These are phyloP conservation scores for Leccinum barrowsii DNA, from an alignment of 768 basidiomycete species.

Conservation along the genomic window DNA sequence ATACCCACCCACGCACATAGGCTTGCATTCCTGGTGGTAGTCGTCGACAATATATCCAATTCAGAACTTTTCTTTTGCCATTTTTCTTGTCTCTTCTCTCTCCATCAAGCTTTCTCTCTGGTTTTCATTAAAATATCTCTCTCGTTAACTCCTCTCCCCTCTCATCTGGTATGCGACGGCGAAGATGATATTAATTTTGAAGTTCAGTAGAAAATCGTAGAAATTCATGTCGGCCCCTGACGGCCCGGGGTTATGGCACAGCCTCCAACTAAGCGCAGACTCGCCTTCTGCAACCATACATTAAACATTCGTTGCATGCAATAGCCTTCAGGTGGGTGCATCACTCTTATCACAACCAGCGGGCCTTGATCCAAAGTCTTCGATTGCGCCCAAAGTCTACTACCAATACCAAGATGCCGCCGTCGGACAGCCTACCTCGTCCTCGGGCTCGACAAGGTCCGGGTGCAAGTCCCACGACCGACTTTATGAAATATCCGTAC, in stretches of 20 bases:
- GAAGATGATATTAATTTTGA: neutral
- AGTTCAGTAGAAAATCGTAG: neutral
- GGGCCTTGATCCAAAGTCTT: no score
- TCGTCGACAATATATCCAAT: neutral
- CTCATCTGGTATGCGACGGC: neutral
- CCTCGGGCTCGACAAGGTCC: neutral
- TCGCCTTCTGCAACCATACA: no score
- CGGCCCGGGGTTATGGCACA: no score
- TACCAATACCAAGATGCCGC: slow-evolving; percentile 6
- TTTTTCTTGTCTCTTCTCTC: neutral
- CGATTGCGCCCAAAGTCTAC: neutral
- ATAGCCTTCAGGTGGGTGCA: no score
- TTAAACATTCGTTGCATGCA: no score
- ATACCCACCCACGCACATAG: neutral
- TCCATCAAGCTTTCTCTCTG: neutral
- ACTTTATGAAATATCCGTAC: slow-evolving; percentile 21
- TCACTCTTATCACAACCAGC: no score
- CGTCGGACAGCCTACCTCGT: slow-evolving; percentile 7
- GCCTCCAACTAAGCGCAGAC: no score
- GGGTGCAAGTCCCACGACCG: neutral
- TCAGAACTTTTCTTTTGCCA: neutral
- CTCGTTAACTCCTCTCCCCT: neutral
- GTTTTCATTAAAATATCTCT: neutral
- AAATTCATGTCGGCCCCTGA: no score
- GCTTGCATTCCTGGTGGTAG: neutral